Conservation (phyloP, 2,329 filamentous ascomycete genomes). For the Fusarium siculi region DNA sequence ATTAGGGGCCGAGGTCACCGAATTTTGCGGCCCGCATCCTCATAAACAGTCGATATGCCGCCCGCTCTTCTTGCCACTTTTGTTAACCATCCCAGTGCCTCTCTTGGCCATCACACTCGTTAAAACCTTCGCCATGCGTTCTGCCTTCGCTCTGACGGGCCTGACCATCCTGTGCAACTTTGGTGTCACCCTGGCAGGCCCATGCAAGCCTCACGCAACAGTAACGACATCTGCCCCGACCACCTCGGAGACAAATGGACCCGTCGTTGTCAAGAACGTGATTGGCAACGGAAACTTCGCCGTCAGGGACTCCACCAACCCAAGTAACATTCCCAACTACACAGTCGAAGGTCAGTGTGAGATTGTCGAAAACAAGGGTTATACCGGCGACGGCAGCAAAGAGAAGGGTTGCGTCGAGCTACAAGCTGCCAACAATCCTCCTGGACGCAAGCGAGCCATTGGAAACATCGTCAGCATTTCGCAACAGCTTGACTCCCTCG, state of each 20-base stretch:
- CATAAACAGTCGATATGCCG: neutral
- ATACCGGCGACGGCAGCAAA: conserved; percentile 13
- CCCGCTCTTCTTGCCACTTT: too few relatives aligned
- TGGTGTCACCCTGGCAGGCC: neutral
- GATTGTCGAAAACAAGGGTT: neutral
- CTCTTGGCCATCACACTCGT: neutral
- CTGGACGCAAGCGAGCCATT: conserved; percentile 6
- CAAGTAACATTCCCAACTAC: neutral
- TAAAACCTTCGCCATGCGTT: neutral
- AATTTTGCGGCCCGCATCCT: fast-evolving
- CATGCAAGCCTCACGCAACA: conserved; percentile 11
- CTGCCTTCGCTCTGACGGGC: neutral
- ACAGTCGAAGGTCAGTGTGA: neutral
- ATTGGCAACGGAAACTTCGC: conserved; percentile 17
- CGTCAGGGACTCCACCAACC: neutral
- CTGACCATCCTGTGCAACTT: neutral
- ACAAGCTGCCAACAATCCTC: neutral
- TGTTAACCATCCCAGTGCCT: neutral
- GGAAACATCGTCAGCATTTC: conserved; percentile 1
- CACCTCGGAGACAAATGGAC: neutral
- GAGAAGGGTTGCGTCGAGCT: conserved; percentile 16
- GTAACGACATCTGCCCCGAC: neutral
- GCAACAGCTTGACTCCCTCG: conserved; percentile 8
- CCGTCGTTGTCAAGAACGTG: conserved; percentile 3
- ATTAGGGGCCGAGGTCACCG: neutral